Base-by-base conservation (phyloP, 2,329 filamentous ascomycete genomes). In the Teratosphaeria pseudoeucalypti region DNA sequence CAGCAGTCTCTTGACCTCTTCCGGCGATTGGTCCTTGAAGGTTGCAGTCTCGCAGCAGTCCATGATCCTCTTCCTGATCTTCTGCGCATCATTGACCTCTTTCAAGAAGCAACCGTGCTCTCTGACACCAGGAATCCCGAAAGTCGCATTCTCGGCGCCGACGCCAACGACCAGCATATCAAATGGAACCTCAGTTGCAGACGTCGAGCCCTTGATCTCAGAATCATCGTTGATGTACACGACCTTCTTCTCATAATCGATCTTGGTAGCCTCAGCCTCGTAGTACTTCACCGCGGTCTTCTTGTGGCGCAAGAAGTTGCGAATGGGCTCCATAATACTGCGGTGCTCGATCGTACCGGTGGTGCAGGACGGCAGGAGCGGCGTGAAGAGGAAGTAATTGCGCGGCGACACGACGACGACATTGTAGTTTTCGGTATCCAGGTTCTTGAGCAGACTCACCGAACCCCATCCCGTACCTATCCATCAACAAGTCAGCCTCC, bases 351-450 rank as follows among this genome's bases (percentile, higher is more conserved):
- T 94, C 69, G 90, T 88, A 70, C 94, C 94, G 66, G 92, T 96
- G 57, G 94, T 97, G 79, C 94, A 99, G 73, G 92, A 97, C 65
- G 94, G 94, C 63, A 99, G 85, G 61, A 99, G 85, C 62, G 94
- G 94, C 34, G 94, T 99, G 83, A 99, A 99, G 68, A 99, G 87
- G 86, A 99, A 99, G 84, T 96, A 99, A 80, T 99, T 99, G 74
- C 94, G 90, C 58, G 94, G 94, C 56, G 94, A 97, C 75, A 99
- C 90, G 74, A 99, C 91, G 73, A 97, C 77, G 62, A 70, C 92
- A 76, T 99, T 97, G 85, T 97, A 99, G 83, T 97, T 95, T 76
- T 95, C 89, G 63, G 92, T 96, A 73, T 99, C 92, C 76, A 99
- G 89, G 75, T 95, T 96, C 85, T 99, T 99, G 66, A 99, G 85